These are phyloP conservation scores for Jatropha multifida DNA, from an alignment of 441 rosid species.

Conservation along the genomic window DNA sequence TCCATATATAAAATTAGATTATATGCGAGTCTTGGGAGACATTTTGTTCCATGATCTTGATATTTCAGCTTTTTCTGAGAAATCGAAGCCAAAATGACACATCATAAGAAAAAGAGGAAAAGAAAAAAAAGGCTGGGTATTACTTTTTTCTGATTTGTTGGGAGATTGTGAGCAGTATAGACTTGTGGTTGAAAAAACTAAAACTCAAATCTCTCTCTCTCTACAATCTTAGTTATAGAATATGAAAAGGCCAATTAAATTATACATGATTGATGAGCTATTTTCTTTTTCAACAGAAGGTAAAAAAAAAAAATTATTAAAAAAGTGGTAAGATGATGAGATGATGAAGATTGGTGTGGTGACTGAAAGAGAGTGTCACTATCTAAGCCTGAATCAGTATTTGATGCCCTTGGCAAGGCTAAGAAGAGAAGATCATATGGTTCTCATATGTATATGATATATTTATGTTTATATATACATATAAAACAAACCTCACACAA, in stretches of 20 bases:
- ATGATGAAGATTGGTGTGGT: slow-evolving; percentile 25
- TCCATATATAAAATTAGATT: too few relatives aligned
- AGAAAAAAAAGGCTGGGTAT: not conserved
- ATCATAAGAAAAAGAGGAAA: not conserved
- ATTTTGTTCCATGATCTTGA: not conserved
- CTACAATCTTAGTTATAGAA: too few relatives aligned
- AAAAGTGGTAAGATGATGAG: slow-evolving; percentile 7
- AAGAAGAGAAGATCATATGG: slow-evolving; percentile 11
- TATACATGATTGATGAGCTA: too few relatives aligned
- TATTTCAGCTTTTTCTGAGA: slow-evolving; percentile 10
- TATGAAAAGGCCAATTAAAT: too few relatives aligned
- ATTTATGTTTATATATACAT: not conserved
- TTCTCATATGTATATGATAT: not conserved
- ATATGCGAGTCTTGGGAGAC: too few relatives aligned
- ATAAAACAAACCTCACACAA: not conserved
- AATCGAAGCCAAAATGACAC: slow-evolving; percentile 16
- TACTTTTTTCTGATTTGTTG: too few relatives aligned
- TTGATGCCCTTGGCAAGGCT: slow-evolving; percentile 30
- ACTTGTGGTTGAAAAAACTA: too few relatives aligned
- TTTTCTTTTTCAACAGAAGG: not conserved
- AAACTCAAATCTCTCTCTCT: too few relatives aligned
- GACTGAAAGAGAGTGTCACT: slow-evolving; percentile 27
- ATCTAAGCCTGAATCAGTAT: slow-evolving; percentile 27
- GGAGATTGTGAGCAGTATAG: too few relatives aligned
- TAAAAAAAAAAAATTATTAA: not conserved